Conservation (phyloP, 2,329 filamentous ascomycete species). For the Xylaria sp. region DNA sequence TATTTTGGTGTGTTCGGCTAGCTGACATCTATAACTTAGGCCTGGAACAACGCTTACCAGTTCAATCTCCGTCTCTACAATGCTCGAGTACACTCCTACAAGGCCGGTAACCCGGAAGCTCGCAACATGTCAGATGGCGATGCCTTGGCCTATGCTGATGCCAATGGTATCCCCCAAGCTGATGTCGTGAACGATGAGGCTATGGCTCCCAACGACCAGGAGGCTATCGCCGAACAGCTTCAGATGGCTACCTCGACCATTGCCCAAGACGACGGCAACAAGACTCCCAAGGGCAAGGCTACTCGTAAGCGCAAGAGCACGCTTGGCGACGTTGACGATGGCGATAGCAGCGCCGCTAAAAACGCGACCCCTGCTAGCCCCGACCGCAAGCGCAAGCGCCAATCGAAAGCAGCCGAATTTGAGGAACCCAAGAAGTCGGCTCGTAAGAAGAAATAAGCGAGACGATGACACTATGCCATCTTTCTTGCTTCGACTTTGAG, state of each 20-base stretch:
- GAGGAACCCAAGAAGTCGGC: constrained; percentile 57
- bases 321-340: constrained; percentile 41
- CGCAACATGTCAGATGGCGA: constrained; percentile 58
- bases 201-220: constrained; percentile 44
- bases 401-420: constrained; percentile 47
- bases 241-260: constrained; percentile 38
- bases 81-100: constrained; percentile 60
- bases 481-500: not conserved
- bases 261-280: constrained; percentile 39
- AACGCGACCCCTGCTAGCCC: constrained; percentile 46
- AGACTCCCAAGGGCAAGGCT: constrained; percentile 53
- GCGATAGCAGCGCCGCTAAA: constrained; percentile 36
- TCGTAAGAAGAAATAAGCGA: constrained; percentile 52
- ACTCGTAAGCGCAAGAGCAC: constrained; percentile 54
- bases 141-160: constrained; percentile 56
- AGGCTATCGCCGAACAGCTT: constrained; percentile 56
- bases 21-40: constrained; percentile 31
- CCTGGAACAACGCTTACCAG: constrained; percentile 62
- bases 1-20: not conserved
- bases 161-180: constrained; percentile 50
- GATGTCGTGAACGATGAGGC: constrained; percentile 43
- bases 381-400: constrained; percentile 59
- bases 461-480: constrained; percentile 9
- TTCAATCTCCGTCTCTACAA: constrained; percentile 63
- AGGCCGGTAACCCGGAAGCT: constrained; percentile 52